phyloP scores from a whole-genome alignment of 148 eudicot genomes.

The Rhododendron griersonianum region DNA sequence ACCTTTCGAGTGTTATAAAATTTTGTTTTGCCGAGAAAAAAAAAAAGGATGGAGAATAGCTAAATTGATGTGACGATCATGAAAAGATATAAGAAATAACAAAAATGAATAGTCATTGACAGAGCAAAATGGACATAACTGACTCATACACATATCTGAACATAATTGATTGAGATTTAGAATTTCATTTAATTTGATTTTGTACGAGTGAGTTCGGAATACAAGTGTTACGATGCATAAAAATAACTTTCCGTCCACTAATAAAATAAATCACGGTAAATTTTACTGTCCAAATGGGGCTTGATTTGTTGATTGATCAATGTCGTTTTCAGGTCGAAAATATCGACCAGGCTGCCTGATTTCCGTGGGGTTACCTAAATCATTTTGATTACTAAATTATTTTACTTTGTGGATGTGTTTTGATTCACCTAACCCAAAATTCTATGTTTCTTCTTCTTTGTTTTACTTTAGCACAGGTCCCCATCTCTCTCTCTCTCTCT shows the following conservation, averaged over 20 bases:
- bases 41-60: background rate
- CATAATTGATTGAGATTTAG: too few species aligned
- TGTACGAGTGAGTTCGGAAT: background rate
- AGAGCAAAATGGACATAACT: too few species aligned
- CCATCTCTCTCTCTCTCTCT: background rate
- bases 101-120: too few species aligned
- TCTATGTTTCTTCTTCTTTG: background rate
- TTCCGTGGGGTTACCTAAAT: background rate
- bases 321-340: background rate
- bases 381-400: background rate
- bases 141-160: too few species aligned
- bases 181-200: too few species aligned
- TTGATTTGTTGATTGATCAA: background rate
- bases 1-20: too few species aligned
- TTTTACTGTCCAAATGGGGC: background rate
- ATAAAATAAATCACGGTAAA: background rate
- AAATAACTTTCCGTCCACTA: background rate
- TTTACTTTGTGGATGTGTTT: background rate
- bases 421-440: conserved; percentile 12
- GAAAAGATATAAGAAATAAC: too few species aligned
- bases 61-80: too few species aligned
- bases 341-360: background rate
- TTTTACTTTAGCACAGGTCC: background rate
- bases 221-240: background rate
- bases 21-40: too few species aligned